phyloP scores from a whole-genome alignment of 176 grass and related monocot genomes.

The Miscanthus lutarioriparius region DNA sequence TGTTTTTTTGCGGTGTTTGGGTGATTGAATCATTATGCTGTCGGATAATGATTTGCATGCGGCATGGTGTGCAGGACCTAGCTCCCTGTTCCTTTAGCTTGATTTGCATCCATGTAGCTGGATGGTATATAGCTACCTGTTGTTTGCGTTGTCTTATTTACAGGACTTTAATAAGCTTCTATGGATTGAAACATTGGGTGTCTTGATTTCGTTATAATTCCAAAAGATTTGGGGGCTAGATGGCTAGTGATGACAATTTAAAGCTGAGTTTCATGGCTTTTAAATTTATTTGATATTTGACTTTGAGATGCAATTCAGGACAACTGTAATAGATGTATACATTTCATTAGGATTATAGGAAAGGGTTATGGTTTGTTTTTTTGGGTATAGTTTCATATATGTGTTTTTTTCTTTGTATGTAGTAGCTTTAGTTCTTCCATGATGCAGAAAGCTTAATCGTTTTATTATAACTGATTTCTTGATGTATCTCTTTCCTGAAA shows the following conservation, averaged over 20 bases:
- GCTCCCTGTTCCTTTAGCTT: not conserved
- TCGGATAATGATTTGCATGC: not conserved
- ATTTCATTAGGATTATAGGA: not conserved
- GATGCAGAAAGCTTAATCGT: not conserved
- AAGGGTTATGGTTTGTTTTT: not conserved
- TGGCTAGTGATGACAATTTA: not conserved
- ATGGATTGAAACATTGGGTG: not conserved
- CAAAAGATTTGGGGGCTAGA: not conserved
- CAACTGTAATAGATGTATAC: not conserved
- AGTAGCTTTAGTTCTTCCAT: not conserved
- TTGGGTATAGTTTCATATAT: not conserved
- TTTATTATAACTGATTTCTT: not conserved
- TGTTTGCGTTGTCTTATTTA: not conserved
- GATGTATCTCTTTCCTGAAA: constrained; percentile 10
- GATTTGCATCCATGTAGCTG: not conserved
- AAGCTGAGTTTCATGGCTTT: not conserved
- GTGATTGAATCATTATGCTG: not conserved
- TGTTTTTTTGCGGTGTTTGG: not conserved
- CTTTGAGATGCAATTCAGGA: not conserved
- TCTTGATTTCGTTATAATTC: not conserved
- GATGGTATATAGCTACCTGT: not conserved
- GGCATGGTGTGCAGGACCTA: not conserved
- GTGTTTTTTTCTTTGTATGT: not conserved
- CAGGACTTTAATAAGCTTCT: not conserved
- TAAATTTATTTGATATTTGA: not conserved